phyloP scores from a whole-genome alignment of 495 filamentous ascomycete species.

The Penicillium chermesinum region DNA sequence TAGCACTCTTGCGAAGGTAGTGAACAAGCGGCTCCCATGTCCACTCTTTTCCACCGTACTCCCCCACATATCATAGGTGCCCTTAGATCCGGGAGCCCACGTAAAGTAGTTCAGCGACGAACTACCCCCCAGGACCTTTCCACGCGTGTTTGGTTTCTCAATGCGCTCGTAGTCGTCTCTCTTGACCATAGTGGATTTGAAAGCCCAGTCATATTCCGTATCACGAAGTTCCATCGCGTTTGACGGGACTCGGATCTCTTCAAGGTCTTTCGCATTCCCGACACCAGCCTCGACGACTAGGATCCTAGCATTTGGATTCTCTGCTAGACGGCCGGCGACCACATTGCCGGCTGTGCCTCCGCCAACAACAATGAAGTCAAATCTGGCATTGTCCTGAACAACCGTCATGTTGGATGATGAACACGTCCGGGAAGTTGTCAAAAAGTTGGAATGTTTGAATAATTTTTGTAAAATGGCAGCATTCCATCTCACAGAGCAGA shows the following conservation, averaged over 20 bases:
- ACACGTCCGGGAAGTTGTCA: no score
- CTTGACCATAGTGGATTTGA: slow-evolving; percentile 60
- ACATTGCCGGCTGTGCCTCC: slow-evolving; percentile 57
- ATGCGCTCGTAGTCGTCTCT: slow-evolving; percentile 56
- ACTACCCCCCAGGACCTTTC: slow-evolving; percentile 50
- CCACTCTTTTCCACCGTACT: slow-evolving; percentile 53
- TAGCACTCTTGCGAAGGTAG: slow-evolving; percentile 52
- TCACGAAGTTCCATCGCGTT: slow-evolving; percentile 38
- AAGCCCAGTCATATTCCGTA: slow-evolving; percentile 55
- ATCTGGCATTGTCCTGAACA: not conserved
- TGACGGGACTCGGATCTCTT: slow-evolving; percentile 41
- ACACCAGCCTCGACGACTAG: slow-evolving; percentile 52
- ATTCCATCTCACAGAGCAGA: not conserved
- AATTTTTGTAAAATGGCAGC: not conserved
- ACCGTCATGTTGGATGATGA: not conserved
- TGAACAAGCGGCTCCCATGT: slow-evolving; percentile 47
- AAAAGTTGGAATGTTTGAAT: no score
- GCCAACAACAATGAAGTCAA: slow-evolving; percentile 40
- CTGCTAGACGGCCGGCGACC: slow-evolving; percentile 55
- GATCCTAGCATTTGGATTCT: slow-evolving; percentile 46
- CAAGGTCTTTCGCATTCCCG: slow-evolving; percentile 33
- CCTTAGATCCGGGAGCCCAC: slow-evolving; percentile 49
- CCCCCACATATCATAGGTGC: slow-evolving; percentile 56
- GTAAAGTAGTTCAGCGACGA: slow-evolving; percentile 52
- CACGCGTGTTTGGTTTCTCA: slow-evolving; percentile 57